Conservation (phyloP, 192 early-diverging fungal genomes). For the Obelidium mucronatum region DNA sequence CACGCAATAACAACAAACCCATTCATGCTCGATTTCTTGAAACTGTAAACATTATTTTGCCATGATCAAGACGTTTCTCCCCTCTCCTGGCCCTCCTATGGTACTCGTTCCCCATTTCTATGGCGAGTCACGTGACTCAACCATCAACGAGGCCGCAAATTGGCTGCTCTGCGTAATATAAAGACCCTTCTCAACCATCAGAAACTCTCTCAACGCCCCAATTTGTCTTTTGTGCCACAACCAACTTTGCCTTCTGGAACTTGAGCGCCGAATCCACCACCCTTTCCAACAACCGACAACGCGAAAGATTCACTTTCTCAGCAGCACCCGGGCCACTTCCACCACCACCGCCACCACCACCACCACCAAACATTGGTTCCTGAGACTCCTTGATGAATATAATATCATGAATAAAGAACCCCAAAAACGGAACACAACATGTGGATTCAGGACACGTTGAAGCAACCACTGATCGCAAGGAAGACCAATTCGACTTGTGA, state of each 20-base stretch:
- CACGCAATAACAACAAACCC: no score
- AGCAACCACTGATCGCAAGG: not conserved
- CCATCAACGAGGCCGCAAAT: slow-evolving; percentile 14
- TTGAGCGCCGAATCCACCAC: slow-evolving; percentile 18
- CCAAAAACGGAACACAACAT: slow-evolving; percentile 16
- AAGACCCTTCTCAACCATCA: slow-evolving; percentile 11
- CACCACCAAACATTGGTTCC: not conserved
- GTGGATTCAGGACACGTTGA: not conserved
- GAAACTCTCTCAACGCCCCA: not conserved
- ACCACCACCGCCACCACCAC: no score
- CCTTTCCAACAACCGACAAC: slow-evolving; percentile 18
- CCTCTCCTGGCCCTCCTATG: no score
- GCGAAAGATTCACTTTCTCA: slow-evolving; percentile 22
- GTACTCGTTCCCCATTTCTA: no score
- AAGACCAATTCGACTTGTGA: slow-evolving; percentile 6
- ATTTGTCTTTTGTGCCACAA: not conserved
- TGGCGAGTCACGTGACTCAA: no score
- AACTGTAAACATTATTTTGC: no score
- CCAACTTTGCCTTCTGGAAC: slow-evolving; percentile 24
- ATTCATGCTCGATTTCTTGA: no score
- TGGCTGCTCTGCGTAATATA: slow-evolving; percentile 1
- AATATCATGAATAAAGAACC: slow-evolving; percentile 26
- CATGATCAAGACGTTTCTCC: no score
- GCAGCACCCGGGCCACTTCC: no score
- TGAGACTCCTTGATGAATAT: slow-evolving; percentile 24